phyloP scores from a whole-genome alignment of 192 early-diverging fungal genomes.

The Oehlia diaphana region DNA sequence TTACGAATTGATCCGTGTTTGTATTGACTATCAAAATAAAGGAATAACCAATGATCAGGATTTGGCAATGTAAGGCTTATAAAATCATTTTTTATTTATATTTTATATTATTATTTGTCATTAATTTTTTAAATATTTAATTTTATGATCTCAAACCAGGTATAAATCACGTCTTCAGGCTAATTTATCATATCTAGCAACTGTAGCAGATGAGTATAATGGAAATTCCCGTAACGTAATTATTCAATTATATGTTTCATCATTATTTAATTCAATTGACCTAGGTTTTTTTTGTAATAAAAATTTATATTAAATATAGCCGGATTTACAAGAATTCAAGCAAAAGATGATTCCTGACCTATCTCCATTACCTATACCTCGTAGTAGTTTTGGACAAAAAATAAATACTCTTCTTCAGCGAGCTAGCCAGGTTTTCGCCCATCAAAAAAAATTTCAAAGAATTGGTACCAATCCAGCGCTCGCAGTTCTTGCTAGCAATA shows the following conservation, averaged over 20 bases:
- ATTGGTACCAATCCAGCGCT: neutral
- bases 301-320: neutral
- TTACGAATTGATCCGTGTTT: conserved; percentile 25
- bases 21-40: conserved; percentile 27
- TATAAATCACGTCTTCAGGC: conserved; percentile 26
- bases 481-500: neutral
- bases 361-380: conserved; percentile 9
- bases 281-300: neutral
- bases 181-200: conserved; percentile 27
- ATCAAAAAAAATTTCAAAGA: conserved; percentile 17
- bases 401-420: conserved; percentile 24
- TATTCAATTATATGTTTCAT: neutral
- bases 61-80: conserved; percentile 1
- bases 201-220: conserved; percentile 24
- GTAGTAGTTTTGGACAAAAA: neutral
- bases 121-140: neutral
- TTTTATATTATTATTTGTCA: neutral
- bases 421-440: conserved; percentile 16
- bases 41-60: conserved; percentile 5
- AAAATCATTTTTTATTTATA: neutral
- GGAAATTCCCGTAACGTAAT: conserved; percentile 26
- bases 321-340: conserved; percentile 15
- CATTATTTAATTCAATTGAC: neutral
- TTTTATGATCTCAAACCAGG: neutral
- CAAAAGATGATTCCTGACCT: conserved; percentile 19